Base-by-base conservation (phyloP, 2,329 filamentous ascomycete genomes). In the Cladophialophora yegresii region DNA sequence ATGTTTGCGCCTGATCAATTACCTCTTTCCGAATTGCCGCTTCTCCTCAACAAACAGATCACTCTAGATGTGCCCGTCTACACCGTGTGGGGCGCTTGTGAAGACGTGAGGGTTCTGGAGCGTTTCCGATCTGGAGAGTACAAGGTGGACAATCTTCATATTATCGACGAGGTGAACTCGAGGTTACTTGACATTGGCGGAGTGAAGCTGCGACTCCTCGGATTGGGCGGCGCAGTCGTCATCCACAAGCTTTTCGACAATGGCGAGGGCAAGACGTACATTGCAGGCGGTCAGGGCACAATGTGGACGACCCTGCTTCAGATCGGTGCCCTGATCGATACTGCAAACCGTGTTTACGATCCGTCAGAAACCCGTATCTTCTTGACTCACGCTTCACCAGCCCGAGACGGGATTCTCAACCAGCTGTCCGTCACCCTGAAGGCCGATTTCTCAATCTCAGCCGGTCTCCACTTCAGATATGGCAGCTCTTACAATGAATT, bases 191-290 rank as follows among this genome's bases (percentile, higher is more conserved):
- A 99, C 79, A 84, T 98, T 66, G 95, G 93, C 62, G 95, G 95
- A 63, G 92, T 99, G 61, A 98, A 98, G 84, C 87, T 99, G 69
- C 90, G 95, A 73, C 85, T 99, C 56, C 86, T 99, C 32, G 95
- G 95, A 67, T 84, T 99, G 36, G 95, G 95, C 70, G 95, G 95
- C 73, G 95, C 95, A 6, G 93, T 99, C 4, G 95, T 99, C 65
- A 99, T 99, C 92, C 95, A 99, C 84, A 99, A 99, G 84, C 86
- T 99, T 20, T 99, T 99, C 74, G 95, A 99, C 78, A 99, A 99
- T 71, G 95, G 95, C 61, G 95, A 99, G 75, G 95, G 95, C 66
- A 89, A 93, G 78, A 99, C 95, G 57, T 99, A 96, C 1, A 99
- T 99, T 78, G 95, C 95, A 23, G 95, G 95, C 75, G 95, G 95